These are phyloP conservation scores for Citropsis articulata DNA, from an alignment of 345 rosid species.

Conservation along the genomic window DNA sequence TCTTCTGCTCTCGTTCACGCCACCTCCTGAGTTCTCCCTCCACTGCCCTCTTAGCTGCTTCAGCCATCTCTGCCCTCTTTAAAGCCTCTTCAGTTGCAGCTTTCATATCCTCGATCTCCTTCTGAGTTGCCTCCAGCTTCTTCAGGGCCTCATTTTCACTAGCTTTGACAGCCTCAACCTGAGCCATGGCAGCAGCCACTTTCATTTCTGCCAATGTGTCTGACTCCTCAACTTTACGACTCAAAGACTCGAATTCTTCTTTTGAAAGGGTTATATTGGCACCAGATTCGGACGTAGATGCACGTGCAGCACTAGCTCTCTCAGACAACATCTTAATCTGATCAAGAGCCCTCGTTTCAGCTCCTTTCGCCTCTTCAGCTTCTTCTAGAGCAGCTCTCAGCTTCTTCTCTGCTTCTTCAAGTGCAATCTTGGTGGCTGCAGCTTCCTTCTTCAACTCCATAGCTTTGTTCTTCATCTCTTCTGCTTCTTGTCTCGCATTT, in stretches of 20 bases:
- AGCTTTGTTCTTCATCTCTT: constrained; percentile 72
- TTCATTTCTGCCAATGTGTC: constrained; percentile 81
- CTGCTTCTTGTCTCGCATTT: constrained; percentile 59
- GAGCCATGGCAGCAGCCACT: constrained; percentile 94
- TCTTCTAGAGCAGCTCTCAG: constrained; percentile 75
- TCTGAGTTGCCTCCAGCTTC: constrained; percentile 64
- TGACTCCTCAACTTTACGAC: constrained; percentile 72
- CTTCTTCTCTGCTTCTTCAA: constrained; percentile 70
- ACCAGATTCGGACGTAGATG: constrained; percentile 76
- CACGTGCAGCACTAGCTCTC: constrained; percentile 69
- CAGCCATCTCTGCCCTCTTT: constrained; percentile 93
- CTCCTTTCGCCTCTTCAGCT: constrained; percentile 80
- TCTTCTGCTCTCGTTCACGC: constrained; percentile 88
- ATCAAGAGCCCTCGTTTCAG: constrained; percentile 69
- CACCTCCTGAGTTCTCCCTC: constrained; percentile 92
- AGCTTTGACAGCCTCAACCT: constrained; percentile 92
- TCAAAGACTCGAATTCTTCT: constrained; percentile 76
- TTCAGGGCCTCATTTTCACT: constrained; percentile 82
- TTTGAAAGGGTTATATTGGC: constrained; percentile 71
- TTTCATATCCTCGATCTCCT: constrained; percentile 79
- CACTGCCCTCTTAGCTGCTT: constrained; percentile 88
- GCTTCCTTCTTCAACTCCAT: constrained; percentile 66
- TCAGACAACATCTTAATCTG: constrained; percentile 65
- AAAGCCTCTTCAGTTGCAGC: constrained; percentile 58
- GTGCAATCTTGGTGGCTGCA: constrained; percentile 48